A percentile compares a stretch with the other conserved stretches of the same genome.
Conservation (phyloP, 176 grass and related monocot genomes). For the Carex myosuroides region DNA sequence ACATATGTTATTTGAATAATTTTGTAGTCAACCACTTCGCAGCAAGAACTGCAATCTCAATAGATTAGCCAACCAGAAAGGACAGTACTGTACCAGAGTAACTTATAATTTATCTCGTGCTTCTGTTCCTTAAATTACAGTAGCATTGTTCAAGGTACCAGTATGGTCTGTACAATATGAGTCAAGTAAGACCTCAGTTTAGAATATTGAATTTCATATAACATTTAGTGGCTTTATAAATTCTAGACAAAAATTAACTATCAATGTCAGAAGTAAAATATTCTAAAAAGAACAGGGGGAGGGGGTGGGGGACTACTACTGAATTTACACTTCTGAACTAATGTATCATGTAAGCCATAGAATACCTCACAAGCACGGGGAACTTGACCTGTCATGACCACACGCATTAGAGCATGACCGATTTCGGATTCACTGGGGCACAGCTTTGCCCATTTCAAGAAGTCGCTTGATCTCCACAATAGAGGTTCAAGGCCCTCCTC, state of each 20-base stretch:
- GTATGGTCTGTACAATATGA: neutral
- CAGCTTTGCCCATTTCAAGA: conserved; percentile 37
- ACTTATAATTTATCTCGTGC: neutral
- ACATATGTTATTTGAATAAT: neutral
- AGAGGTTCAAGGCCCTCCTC: conserved; percentile 49
- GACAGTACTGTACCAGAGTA: neutral
- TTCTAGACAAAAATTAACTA: conserved; percentile 31
- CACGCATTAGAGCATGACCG: conserved; percentile 85
- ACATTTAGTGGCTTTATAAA: neutral
- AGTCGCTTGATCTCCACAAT: conserved; percentile 90
- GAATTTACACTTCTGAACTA: neutral
- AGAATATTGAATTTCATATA: conserved; percentile 1
- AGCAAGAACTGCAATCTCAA: conserved; percentile 2
- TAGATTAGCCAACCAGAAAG: neutral
- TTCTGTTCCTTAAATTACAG: neutral
- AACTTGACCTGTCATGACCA: conserved; percentile 97
- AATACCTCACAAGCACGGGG: conserved; percentile 93
- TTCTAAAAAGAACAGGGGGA: conserved; percentile 7
- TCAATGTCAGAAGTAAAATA: conserved; percentile 21
- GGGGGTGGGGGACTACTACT: neutral
- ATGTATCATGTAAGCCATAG: neutral
- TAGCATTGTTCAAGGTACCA: neutral
- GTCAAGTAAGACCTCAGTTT: neutral
- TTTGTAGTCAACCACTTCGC: conserved; percentile 21
- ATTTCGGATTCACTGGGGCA: conserved; percentile 90